Evolutionary conservation across 345 rosid genomes (phyloP), one percentile per base, ranked within the genome.

Genomic region (Physaria fendleri): DNA sequence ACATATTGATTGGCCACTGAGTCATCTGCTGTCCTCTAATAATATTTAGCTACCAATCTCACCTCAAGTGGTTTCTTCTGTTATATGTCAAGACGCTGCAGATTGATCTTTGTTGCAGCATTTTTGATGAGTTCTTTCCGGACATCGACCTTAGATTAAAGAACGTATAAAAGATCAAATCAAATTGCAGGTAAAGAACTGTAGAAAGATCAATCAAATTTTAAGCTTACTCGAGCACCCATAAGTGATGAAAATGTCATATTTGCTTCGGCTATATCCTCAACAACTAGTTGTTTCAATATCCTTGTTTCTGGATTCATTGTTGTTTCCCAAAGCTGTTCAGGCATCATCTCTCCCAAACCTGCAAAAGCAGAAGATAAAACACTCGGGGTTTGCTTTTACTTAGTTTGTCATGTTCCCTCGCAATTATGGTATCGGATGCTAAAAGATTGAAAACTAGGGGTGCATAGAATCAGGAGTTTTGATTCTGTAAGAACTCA

Each of bases 261-360:
- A 50, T 69, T 85, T 1, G 97, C 85, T 81, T 79, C 85, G 0
- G 87, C 96, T 1, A 82, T 85, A 68, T 94, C 97, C 49, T 90
- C 93, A 2, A 94, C 78, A 13, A 80, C 84, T 51, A 94, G 68
- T 71, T 78, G 96, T 84, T 81, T 90, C 66, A 94, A 73, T 58
- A 90, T 39, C 76, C 99, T 82, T 69, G 45, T 77, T 27, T 87
- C 84, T 17, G 96, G 96, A 80, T 90, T 80, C 96, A 94, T 63
- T 2, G 97, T 94, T 55, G 99, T 94, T 72, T 90, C 97, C 97
- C 99, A 94, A 8, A 94, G 81, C 76, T 94, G 99, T 11, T 12
- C 32, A 56, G 99, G 97, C 99, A 94, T 90, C 99, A 94, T 94
- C 79, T 94, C 97, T 75, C 99, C 97, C 77, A 90, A 76, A 13